Base-by-base conservation (phyloP, 108 stramenopile genomes). In the Mayamaea pseudoterrestris region DNA sequence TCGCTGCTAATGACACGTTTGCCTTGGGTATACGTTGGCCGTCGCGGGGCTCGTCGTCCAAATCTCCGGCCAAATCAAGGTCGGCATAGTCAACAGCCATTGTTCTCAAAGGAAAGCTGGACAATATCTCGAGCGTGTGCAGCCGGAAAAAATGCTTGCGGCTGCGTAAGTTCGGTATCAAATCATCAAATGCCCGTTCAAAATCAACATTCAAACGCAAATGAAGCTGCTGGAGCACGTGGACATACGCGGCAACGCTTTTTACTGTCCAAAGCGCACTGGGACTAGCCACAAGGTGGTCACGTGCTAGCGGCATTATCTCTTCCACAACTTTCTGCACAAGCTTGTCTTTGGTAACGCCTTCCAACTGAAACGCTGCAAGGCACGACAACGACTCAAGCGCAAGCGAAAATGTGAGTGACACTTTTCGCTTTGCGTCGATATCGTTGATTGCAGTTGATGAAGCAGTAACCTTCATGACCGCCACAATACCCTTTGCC, bases 1-100 rank as follows among this genome's bases (percentile, higher is more conserved):
- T 41, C 3, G 31, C 13, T 5, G 11, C 7, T n/a, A n/a, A n/a
- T n/a, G n/a, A n/a, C n/a, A n/a, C n/a, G n/a, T n/a, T n/a, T n/a
- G n/a, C n/a, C n/a, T n/a, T n/a, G n/a, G n/a, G n/a, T n/a, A n/a
- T n/a, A n/a, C n/a, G n/a, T n/a, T n/a, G n/a, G n/a, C n/a, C n/a
- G n/a, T n/a, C n/a, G n/a, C n/a, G n/a, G 26, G 65, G 56, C 7
- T 82, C 81, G 58, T 85, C 88, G 27, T 90, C 88, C n/a, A 90
- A 63, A 47, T 90, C 88, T 32, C 71, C 79, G 11, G 71, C 44
- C 11, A 81, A 44, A 57, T 90, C 88, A 29, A 90, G 72, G 22
- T 83, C 80, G 9, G 69, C 71, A 44, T 83, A 74, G 52, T 90
- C 66, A 13, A 71, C 63, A 2, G 85, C 69, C 59, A 71, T 80